phyloP scores from a whole-genome alignment of 164 flowering plant species.

The Kingdonia uniflora region DNA sequence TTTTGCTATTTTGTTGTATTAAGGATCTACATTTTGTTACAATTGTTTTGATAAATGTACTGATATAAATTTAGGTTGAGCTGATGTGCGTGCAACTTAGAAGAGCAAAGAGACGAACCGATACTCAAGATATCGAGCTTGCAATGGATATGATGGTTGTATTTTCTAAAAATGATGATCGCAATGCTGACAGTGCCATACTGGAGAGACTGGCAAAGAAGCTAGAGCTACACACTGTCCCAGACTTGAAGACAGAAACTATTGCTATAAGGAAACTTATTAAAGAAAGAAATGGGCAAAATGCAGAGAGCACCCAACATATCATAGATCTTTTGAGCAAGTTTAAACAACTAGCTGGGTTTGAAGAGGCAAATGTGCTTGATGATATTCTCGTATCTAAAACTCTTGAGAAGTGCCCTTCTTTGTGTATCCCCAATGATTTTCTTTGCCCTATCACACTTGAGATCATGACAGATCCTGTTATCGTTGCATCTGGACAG shows the following conservation, averaged over 20 bases:
- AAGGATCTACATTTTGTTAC: too few relatives aligned
- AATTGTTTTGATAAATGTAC: background rate
- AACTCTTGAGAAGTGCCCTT: conserved; percentile 24
- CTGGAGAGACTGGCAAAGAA: conserved; percentile 67
- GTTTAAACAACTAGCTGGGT: conserved; percentile 46
- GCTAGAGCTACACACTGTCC: conserved; percentile 39
- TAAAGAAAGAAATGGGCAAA: conserved; percentile 31
- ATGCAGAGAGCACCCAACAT: conserved; percentile 37
- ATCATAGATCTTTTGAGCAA: conserved; percentile 45
- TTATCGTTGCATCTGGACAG: conserved; percentile 72
- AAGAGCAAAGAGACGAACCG: conserved; percentile 62
- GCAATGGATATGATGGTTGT: conserved; percentile 87
- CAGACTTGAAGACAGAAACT: conserved; percentile 49
- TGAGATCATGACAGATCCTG: conserved; percentile 81
- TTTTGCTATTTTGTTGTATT: too few relatives aligned
- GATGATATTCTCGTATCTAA: conserved; percentile 30
- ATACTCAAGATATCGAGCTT: conserved; percentile 75
- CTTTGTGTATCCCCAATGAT: conserved; percentile 50
- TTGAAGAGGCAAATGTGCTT: conserved; percentile 26
- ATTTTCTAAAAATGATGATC: conserved; percentile 40
- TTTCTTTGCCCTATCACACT: conserved; percentile 71
- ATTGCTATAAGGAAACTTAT: conserved; percentile 41
- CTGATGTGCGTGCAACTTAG: conserved; percentile 40
- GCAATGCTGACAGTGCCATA: conserved; percentile 65
- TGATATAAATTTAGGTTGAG: conserved; percentile 37